A percentile compares a stretch with the other conserved stretches of the same genome.
Conservation (phyloP, 163 green algal genomes). For the Coccomyxa subellipsoidea region DNA sequence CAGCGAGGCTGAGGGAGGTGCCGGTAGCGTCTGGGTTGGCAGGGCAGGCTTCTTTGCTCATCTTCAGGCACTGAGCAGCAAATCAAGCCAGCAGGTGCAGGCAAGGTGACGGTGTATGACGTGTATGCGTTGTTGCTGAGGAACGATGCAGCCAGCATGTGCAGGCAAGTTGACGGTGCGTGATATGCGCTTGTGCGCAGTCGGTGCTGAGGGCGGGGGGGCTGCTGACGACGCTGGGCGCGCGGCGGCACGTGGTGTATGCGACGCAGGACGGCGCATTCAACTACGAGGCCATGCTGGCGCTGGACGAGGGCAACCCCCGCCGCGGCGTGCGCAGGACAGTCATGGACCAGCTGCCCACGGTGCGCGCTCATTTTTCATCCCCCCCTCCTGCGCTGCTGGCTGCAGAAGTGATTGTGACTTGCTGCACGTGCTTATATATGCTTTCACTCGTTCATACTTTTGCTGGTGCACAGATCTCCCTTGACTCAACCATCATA, state of each 20-base stretch:
- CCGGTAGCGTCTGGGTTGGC: too few species aligned
- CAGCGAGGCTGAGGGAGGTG: too few species aligned
- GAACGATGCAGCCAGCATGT: too few species aligned
- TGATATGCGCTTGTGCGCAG: neutral
- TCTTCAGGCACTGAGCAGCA: too few species aligned
- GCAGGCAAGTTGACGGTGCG: too few species aligned
- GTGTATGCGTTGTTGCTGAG: too few species aligned
- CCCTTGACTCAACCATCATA: too few species aligned
- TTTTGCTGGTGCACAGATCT: too few species aligned
- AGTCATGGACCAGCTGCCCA: neutral
- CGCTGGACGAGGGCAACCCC: slow-evolving; percentile 13
- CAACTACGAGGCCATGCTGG: slow-evolving; percentile 7
- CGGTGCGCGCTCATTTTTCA: neutral
- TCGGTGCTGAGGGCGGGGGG: neutral
- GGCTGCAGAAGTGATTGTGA: neutral
- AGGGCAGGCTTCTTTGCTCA: too few species aligned
- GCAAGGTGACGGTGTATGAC: too few species aligned
- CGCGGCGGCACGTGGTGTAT: neutral
- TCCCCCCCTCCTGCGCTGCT: neutral
- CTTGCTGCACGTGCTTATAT: neutral
- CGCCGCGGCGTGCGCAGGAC: neutral
- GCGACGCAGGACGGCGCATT: neutral
- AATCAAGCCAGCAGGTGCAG: too few species aligned
- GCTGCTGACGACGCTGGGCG: neutral
- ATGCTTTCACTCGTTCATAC: too few species aligned